Evolutionary conservation across 208 protist genomes (phyloP), one percentile per base, ranked within the genome.

Genomic region (Leishmania martiniquensis): DNA sequence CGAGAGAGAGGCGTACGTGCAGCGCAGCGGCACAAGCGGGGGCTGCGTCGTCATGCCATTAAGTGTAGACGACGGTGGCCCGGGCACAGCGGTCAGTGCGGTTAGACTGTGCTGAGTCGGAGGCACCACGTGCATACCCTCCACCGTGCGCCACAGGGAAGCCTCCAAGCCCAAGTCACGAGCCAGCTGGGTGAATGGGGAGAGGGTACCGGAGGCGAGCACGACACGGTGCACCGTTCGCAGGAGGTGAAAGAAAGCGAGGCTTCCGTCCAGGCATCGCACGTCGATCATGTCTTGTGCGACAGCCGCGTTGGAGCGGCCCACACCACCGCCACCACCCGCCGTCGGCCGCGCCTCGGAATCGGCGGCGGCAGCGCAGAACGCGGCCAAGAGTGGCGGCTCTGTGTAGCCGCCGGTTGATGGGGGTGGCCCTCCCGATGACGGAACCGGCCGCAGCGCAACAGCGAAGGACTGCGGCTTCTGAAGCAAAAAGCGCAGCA

Each of bases 141-240:
- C 79, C 32, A 83, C 59, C 9, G 59, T 76, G 57, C 74, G 44
- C 79, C 79, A 83, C 74, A 71, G 75, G 34, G 69, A n/a, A 9
- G 79, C 10, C 34, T 47, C 65, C 37, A 96, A 45, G 7, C 85
- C 89, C 1, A 99, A 76, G 72, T 98, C 97, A 22, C 57, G 66
- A 12, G 87, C 80, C 72, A 99, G 93, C 34, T 91, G 90, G 44
- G 87, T 67, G 55, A 99, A 90, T 1, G 98, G 98, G 0, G 95
- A 89, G 15, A 99, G 84, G 22, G 98, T 99, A n/a, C 98, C 98
- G 25, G 92, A 98, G 20, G 98, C 98, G 29, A 99, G 88, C 42
- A 99, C 90, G 25, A 99, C 76, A 34, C 89, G 90, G 57, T 92
- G 82, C 34, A 88, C 86, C 25, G 73, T 74, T 20, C 69, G 76